phyloP scores from a whole-genome alignment of 345 rosid species.

The Syzygium jambos region DNA sequence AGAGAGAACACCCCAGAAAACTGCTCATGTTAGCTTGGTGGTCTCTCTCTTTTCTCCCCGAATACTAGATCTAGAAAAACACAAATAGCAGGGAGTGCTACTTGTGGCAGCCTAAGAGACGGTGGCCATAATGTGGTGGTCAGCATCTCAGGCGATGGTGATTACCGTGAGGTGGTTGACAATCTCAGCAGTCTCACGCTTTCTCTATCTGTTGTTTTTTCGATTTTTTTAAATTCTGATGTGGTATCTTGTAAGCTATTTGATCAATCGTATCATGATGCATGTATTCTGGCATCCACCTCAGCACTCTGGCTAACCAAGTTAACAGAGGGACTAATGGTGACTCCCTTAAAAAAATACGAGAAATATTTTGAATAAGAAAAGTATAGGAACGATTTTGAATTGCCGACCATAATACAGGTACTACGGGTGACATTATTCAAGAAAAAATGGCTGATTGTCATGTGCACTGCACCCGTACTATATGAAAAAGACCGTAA shows the following conservation, averaged over 20 bases:
- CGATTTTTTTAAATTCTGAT: background rate
- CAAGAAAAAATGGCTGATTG: background rate
- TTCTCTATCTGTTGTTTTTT: background rate
- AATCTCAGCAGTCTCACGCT: background rate
- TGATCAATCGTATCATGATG: background rate
- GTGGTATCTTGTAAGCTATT: background rate
- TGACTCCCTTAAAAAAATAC: background rate
- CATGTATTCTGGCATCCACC: background rate
- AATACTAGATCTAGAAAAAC: background rate
- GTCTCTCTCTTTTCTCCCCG: background rate
- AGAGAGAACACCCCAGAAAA: background rate
- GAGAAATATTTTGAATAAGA: no score
- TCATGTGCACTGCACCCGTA: no score
- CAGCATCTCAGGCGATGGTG: background rate
- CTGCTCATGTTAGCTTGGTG: background rate
- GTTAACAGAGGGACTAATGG: background rate
- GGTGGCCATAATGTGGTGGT: background rate
- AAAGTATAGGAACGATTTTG: background rate
- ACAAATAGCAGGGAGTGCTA: background rate
- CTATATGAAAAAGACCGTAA: background rate
- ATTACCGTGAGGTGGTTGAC: background rate
- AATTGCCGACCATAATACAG: background rate
- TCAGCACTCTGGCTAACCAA: background rate
- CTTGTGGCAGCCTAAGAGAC: background rate
- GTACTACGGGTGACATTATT: background rate